Percentiles rank a stretch among this genome's conserved stretches.
phyloP scores from a whole-genome alignment of 305 asterid genomes.

The Ruellia speciosa region DNA sequence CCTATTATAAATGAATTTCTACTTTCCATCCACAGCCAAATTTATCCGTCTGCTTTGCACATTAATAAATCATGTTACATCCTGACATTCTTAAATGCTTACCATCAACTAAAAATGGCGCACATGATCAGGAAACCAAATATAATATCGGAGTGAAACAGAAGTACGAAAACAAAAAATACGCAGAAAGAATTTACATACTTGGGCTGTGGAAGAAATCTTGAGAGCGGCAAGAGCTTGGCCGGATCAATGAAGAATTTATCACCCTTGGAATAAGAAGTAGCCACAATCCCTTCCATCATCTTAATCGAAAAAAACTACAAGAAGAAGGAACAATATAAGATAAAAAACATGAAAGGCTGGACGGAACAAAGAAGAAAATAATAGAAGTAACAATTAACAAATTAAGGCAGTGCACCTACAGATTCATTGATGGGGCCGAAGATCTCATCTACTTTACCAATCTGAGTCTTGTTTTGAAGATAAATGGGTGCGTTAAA shows the following conservation, averaged over 20 bases:
- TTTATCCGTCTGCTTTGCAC: not conserved
- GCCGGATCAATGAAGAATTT: constrained; percentile 89
- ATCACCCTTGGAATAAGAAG: constrained; percentile 69
- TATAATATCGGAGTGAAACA: too few species aligned
- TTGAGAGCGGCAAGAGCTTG: constrained; percentile 71
- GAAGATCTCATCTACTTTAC: not conserved
- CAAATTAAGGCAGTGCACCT: constrained; percentile 29
- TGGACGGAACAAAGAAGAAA: not conserved
- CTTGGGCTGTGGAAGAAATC: constrained; percentile 84
- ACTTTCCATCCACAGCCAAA: too few species aligned
- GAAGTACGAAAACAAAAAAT: too few species aligned
- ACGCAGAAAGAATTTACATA: constrained; percentile 23
- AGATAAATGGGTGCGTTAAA: constrained; percentile 74
- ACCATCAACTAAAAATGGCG: too few species aligned
- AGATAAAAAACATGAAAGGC: not conserved
- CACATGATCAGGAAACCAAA: not conserved
- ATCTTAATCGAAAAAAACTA: constrained; percentile 74
- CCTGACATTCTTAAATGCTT: not conserved
- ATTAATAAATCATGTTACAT: not conserved
- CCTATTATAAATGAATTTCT: too few species aligned
- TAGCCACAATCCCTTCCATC: constrained; percentile 88
- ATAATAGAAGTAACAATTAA: not conserved
- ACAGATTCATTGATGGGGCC: constrained; percentile 47
- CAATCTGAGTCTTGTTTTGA: not conserved
- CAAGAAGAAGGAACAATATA: constrained; percentile 15